Evolutionary conservation across 257 asterid genomes (phyloP).

Genomic region (Nicotiana sylvestris): DNA sequence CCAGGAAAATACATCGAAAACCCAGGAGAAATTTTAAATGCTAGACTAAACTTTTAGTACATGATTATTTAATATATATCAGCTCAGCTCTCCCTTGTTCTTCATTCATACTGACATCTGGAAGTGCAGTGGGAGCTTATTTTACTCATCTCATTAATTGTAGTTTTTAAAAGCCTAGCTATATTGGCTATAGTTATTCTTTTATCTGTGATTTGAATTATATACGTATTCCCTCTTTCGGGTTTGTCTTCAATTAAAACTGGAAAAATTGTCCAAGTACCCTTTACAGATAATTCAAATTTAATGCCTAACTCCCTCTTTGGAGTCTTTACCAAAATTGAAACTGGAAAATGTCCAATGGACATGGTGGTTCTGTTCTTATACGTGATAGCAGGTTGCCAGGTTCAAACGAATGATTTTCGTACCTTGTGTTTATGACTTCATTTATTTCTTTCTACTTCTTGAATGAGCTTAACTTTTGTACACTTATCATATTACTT

Average conservation of each 20-base stretch:
- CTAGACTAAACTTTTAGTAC: background rate
- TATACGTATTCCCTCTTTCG: background rate
- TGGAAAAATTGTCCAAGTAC: background rate
- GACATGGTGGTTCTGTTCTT: background rate
- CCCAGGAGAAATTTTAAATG: background rate
- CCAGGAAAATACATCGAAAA: background rate
- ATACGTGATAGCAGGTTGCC: background rate
- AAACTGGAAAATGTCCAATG: background rate
- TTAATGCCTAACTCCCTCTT: background rate
- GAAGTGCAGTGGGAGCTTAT: background rate
- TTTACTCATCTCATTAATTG: background rate
- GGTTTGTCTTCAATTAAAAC: background rate
- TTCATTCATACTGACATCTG: background rate
- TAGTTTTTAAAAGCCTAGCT: no score
- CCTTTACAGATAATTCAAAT: background rate
- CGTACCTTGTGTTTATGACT: background rate
- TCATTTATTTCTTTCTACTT: background rate
- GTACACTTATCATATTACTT: background rate
- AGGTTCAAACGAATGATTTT: background rate
- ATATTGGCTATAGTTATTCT: background rate
- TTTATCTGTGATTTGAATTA: background rate
- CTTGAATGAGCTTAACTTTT: background rate
- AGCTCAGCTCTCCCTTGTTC: background rate
- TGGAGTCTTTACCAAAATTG: background rate
- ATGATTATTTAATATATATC: background rate